A percentile compares a stretch with the other conserved stretches of the same genome.
Conservation (phyloP, 208 protist genomes). For the Leptomonas seymouri region DNA sequence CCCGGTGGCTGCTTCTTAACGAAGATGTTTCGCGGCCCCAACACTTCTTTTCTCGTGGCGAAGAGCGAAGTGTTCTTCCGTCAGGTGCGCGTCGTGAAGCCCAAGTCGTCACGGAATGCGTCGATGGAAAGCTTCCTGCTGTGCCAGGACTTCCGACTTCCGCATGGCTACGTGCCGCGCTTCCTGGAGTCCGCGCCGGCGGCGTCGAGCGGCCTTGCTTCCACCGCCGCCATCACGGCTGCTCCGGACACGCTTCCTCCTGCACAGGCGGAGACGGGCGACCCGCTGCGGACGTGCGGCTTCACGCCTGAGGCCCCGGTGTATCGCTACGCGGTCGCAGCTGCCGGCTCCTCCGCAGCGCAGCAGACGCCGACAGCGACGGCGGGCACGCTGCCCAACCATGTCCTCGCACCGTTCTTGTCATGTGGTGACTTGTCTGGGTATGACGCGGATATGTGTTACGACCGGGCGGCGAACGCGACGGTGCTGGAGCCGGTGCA, state of each 20-base stretch:
- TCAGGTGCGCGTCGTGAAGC: slow-evolving; percentile 96
- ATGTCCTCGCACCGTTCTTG: slow-evolving; percentile 95
- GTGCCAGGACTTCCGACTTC: slow-evolving; percentile 92
- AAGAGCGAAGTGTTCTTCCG: slow-evolving; percentile 98
- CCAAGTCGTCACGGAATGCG: slow-evolving; percentile 95
- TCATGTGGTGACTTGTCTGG: slow-evolving; percentile 97
- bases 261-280: too few species aligned
- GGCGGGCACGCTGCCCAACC: slow-evolving; percentile 1
- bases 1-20: slow-evolving; percentile 95
- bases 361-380: background rate
- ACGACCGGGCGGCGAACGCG: slow-evolving; percentile 43
- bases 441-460: slow-evolving; percentile 94
- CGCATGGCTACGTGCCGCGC: slow-evolving; percentile 79
- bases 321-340: slow-evolving; percentile 5
- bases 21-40: slow-evolving; percentile 99
- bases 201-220: background rate
- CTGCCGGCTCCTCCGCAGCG: background rate
- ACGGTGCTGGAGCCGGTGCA: slow-evolving; percentile 70
- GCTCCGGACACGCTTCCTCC: too few species aligned
- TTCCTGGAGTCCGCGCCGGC: slow-evolving; percentile 24
- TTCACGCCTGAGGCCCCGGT: slow-evolving; percentile 20
- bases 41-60: slow-evolving; percentile 91
- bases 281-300: background rate
- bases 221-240: too few species aligned
- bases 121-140: slow-evolving; percentile 97